A percentile compares a stretch with the other conserved stretches of the same genome.
Conservation (phyloP, 345 rosid genomes). For the Citrus trifoliata region DNA sequence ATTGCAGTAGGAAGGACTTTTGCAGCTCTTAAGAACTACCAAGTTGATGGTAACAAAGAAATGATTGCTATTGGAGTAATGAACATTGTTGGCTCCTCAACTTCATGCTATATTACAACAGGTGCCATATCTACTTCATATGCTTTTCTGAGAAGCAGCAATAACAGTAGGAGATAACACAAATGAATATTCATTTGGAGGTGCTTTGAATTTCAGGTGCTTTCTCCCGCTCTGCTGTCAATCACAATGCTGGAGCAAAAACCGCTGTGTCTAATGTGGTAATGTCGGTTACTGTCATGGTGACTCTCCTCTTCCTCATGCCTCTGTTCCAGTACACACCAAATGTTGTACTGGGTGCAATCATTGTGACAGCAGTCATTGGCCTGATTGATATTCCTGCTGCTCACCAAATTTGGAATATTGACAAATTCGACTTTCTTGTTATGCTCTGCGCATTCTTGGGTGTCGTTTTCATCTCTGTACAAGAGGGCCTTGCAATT, state of each 20-base stretch:
- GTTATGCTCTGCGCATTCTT: conserved; percentile 78
- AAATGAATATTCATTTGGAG: no score
- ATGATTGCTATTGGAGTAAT: conserved; percentile 95
- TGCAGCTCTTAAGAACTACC: conserved; percentile 81
- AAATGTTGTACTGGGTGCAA: conserved; percentile 82
- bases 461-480: conserved; percentile 84
- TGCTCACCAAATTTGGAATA: conserved; percentile 70
- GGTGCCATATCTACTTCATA: conserved; percentile 26
- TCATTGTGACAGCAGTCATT: conserved; percentile 84
- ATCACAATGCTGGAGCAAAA: conserved; percentile 90
- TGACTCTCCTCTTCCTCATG: conserved; percentile 85
- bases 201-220: conserved; percentile 48
- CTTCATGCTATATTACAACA: conserved; percentile 91
- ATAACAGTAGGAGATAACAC: not conserved
- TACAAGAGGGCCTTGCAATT: conserved; percentile 75
- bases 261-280: conserved; percentile 88
- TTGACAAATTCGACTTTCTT: conserved; percentile 87
- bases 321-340: conserved; percentile 97
- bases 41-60: conserved; percentile 97
- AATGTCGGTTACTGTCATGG: conserved; percentile 95
- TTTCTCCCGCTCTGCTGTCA: conserved; percentile 94
- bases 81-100: conserved; percentile 92
- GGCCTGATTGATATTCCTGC: conserved; percentile 93
- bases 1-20: conserved; percentile 98
- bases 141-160: not conserved